A percentile compares a stretch with the other conserved stretches of the same genome.
These are phyloP conservation scores for Beta lomatogona DNA, from an alignment of 179 eudicot genomes.

Conservation along the genomic window DNA sequence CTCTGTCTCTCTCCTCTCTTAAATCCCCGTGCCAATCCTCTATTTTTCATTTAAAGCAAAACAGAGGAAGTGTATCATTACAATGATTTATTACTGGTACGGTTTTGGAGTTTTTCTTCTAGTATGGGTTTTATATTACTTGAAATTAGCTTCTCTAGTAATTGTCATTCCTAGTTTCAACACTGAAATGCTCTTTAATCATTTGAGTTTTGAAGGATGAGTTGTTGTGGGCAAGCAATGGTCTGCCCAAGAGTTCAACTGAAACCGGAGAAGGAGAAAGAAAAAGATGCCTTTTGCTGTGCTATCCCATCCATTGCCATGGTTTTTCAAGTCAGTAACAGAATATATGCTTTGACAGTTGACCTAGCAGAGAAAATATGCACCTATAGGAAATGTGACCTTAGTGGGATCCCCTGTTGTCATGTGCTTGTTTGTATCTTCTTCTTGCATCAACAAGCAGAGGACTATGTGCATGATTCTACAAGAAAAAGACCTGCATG, in stretches of 20 bases:
- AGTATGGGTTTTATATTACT: no score
- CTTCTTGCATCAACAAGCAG: neutral
- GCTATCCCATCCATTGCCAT: neutral
- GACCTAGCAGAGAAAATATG: neutral
- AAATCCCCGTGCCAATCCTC: no score
- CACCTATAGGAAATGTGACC: neutral
- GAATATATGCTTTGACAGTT: neutral
- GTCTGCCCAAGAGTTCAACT: neutral
- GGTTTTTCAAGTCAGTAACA: neutral
- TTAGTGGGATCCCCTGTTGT: neutral
- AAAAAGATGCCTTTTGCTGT: neutral
- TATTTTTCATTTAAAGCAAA: no score
- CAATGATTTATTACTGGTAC: no score
- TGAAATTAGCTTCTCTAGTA: neutral
- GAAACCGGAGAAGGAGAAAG: neutral
- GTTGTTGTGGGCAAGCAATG: conserved; percentile 60
- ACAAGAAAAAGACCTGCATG: neutral
- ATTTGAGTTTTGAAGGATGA: conserved; percentile 75
- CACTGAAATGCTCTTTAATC: neutral
- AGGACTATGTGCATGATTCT: neutral
- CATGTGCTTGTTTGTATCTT: neutral
- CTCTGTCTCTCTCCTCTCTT: no score
- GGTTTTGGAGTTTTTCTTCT: no score
- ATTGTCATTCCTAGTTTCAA: neutral
- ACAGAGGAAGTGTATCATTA: no score